phyloP scores from a whole-genome alignment of 176 grass and related monocot genomes.

The Triticum dicoccoides region DNA sequence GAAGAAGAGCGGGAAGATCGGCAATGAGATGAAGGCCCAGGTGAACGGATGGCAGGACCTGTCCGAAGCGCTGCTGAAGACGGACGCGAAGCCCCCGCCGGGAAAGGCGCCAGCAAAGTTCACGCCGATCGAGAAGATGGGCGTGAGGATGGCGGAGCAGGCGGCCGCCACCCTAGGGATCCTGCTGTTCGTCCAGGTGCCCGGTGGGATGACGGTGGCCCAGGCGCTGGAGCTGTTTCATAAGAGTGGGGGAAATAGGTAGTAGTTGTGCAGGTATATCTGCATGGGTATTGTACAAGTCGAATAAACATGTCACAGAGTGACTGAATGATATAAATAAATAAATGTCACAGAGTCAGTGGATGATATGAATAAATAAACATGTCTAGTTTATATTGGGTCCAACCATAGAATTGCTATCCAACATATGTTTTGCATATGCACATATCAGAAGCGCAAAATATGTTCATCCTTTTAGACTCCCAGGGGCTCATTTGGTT shows the following conservation, averaged over 20 bases:
- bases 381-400: too few relatives aligned
- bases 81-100: not conserved
- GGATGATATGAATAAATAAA: too few relatives aligned
- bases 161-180: not conserved
- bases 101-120: not conserved
- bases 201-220: not conserved
- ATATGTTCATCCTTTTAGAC: too few relatives aligned
- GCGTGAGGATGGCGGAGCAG: not conserved
- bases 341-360: too few relatives aligned
- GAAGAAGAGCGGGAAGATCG: not conserved
- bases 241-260: not conserved
- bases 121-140: not conserved
- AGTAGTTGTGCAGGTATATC: not conserved
- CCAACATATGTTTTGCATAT: too few relatives aligned
- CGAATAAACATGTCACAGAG: too few relatives aligned
- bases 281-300: too few relatives aligned
- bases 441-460: too few relatives aligned
- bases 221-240: not conserved
- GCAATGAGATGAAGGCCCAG: not conserved
- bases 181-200: slow-evolving; percentile 17
- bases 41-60: slow-evolving; percentile 25
- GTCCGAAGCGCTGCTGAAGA: not conserved
- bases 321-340: too few relatives aligned
- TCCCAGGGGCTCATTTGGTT: too few relatives aligned
- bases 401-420: too few relatives aligned